Evolutionary conservation across 306 rosid species (phyloP).

Genomic region (Malus fusca): DNA sequence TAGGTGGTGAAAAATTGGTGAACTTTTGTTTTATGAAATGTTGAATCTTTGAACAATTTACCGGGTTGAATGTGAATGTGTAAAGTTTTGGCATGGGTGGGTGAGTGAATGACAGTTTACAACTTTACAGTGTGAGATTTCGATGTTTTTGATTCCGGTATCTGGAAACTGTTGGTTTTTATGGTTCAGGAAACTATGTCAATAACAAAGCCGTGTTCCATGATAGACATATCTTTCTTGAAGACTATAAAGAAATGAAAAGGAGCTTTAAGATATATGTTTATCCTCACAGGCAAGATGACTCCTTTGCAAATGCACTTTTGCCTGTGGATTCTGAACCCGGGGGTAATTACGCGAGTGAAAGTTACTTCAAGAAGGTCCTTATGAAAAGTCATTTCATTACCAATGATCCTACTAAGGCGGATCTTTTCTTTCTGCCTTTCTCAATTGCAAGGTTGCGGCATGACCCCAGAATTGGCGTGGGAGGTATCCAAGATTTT

Average conservation of each 20-base stretch:
- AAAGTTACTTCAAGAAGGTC: conserved; percentile 68
- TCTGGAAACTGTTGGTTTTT: conserved; percentile 9
- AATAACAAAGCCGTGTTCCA: conserved; percentile 48
- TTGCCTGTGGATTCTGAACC: conserved; percentile 56
- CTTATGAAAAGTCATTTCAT: conserved; percentile 60
- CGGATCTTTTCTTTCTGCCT: conserved; percentile 77
- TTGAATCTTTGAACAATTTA: too few species aligned
- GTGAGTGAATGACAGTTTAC: neutral
- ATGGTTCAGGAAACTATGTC: conserved; percentile 40
- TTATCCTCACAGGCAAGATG: conserved; percentile 61
- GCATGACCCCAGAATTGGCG: conserved; percentile 63
- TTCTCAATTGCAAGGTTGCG: conserved; percentile 75
- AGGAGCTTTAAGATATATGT: conserved; percentile 73
- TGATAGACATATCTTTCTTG: conserved; percentile 47
- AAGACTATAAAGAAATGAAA: conserved; percentile 76
- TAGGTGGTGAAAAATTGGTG: too few species aligned
- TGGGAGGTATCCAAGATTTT: conserved; percentile 55
- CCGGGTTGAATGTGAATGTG: too few species aligned
- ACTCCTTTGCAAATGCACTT: conserved; percentile 67
- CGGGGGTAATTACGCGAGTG: conserved; percentile 82
- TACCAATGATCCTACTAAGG: conserved; percentile 47
- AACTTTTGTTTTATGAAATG: too few species aligned
- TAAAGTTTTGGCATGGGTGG: neutral
- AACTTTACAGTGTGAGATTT: neutral
- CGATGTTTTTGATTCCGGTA: conserved; percentile 2